Evolutionary conservation across 2,329 filamentous ascomycete species (phyloP).

Genomic region (Calonectria pseudoreteaudii): DNA sequence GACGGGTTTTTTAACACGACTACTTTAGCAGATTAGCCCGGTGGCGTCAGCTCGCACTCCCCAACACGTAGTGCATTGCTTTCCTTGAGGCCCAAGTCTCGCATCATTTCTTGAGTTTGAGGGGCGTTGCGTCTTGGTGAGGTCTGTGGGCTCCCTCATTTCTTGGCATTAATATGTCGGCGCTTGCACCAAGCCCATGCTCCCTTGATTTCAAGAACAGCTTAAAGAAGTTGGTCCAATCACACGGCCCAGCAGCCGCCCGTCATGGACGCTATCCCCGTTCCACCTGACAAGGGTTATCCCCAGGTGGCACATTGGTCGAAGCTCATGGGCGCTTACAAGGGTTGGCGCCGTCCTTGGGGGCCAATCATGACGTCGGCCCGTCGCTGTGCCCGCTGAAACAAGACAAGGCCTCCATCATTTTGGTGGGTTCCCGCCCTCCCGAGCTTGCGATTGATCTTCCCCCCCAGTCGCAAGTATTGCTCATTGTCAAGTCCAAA

Average conservation of each 20-base stretch:
- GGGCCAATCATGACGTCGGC: constrained; percentile 37
- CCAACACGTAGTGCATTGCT: not conserved
- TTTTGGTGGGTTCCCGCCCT: constrained; percentile 2
- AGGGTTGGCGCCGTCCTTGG: constrained; percentile 24
- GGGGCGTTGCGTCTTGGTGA: not conserved
- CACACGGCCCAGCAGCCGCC: constrained; percentile 10
- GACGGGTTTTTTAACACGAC: not conserved
- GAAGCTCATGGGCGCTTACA: constrained; percentile 44
- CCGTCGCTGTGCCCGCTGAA: constrained; percentile 23
- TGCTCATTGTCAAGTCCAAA: not conserved
- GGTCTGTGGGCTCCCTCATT: constrained; percentile 11
- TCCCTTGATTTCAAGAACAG: not conserved
- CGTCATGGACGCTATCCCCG: constrained; percentile 4
- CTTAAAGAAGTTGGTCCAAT: constrained; percentile 2
- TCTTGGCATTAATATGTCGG: constrained; percentile 20
- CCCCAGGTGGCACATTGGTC: constrained; percentile 33
- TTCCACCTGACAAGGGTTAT: constrained; percentile 19
- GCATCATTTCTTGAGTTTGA: not conserved
- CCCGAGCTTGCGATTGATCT: constrained; percentile 9
- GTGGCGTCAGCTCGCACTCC: not conserved
- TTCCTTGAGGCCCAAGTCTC: not conserved
- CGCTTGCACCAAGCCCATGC: constrained; percentile 17
- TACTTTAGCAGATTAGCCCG: not conserved
- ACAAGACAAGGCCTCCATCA: constrained; percentile 18
- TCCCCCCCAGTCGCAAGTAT: constrained; percentile 1